Evolutionary conservation across 176 grass and related monocot species (phyloP).

Genomic region (Lolium perenne): DNA sequence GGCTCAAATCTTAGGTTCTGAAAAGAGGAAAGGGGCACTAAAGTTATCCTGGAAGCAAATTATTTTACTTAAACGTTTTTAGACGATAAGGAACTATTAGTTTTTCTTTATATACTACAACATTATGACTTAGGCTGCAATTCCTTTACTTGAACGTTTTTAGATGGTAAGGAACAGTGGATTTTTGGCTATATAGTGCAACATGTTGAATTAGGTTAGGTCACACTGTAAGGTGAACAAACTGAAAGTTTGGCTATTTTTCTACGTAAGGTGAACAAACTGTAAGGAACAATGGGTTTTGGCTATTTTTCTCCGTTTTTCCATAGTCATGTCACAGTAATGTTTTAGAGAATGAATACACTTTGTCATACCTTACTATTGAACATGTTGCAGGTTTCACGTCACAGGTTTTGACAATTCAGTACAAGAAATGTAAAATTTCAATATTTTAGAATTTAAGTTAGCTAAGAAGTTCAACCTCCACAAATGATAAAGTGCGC

Average conservation of each 20-base stretch:
- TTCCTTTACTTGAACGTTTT: not conserved
- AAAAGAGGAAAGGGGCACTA: not conserved
- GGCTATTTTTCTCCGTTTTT: not conserved
- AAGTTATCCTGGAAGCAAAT: not conserved
- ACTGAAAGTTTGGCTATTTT: not conserved
- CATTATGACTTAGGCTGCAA: not conserved
- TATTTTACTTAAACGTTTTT: not conserved
- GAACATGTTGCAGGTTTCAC: no score
- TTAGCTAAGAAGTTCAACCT: slow-evolving; percentile 20
- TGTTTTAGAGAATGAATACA: not conserved
- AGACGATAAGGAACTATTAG: not conserved
- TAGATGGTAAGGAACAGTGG: not conserved
- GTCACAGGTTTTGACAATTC: not conserved
- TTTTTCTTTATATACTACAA: not conserved
- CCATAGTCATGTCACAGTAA: not conserved
- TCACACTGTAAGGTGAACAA: not conserved
- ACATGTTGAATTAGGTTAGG: not conserved
- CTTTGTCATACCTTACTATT: not conserved
- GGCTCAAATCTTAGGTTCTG: not conserved
- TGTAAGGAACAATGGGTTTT: not conserved
- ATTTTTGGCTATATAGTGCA: not conserved
- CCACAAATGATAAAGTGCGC: not conserved
- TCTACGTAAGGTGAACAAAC: not conserved
- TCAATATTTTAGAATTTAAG: slow-evolving; percentile 10
- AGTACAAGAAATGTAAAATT: not conserved